Percentiles rank a stretch among this genome's conserved stretches.
phyloP scores from a whole-genome alignment of 1,284 basidiomycete genomes.

The Xerocomus minutiporus region DNA sequence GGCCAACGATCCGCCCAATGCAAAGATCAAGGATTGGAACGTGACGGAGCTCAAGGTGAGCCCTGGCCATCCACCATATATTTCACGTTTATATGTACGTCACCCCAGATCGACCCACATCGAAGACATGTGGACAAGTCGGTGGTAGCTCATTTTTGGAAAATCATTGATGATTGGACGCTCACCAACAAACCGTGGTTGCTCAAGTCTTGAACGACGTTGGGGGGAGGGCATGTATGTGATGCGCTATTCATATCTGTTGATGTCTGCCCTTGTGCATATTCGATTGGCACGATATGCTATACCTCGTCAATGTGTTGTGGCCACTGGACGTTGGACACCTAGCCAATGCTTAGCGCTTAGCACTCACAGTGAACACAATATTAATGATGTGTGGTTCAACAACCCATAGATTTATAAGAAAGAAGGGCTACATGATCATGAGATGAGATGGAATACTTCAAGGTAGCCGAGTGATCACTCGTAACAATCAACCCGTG shows the following conservation, averaged over 20 bases:
- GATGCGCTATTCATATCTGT: neutral
- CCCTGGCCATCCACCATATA: neutral
- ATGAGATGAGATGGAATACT: neutral
- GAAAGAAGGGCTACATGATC: neutral
- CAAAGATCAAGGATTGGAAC: conserved; percentile 94
- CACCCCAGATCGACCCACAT: conserved; percentile 75
- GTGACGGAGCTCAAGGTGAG: conserved; percentile 85
- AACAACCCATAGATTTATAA: conserved; percentile 10
- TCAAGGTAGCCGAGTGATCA: neutral
- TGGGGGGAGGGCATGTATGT: neutral
- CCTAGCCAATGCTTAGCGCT: neutral
- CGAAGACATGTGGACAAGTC: conserved; percentile 94
- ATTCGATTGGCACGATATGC: neutral
- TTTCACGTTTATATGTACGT: neutral
- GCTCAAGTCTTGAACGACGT: conserved; percentile 36
- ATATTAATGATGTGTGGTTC: neutral
- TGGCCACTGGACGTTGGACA: neutral
- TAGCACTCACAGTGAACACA: neutral
- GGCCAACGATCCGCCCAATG: conserved; percentile 85
- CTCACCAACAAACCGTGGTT: conserved; percentile 73
- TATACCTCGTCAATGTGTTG: too few species aligned
- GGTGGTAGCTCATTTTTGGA: conserved; percentile 94
- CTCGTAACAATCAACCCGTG: conserved; percentile 10
- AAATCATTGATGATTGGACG: conserved; percentile 84
- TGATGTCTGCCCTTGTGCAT: neutral